Evolutionary conservation across 2,329 filamentous ascomycete genomes (phyloP).

Genomic region (Cladophialophora exuberans): DNA sequence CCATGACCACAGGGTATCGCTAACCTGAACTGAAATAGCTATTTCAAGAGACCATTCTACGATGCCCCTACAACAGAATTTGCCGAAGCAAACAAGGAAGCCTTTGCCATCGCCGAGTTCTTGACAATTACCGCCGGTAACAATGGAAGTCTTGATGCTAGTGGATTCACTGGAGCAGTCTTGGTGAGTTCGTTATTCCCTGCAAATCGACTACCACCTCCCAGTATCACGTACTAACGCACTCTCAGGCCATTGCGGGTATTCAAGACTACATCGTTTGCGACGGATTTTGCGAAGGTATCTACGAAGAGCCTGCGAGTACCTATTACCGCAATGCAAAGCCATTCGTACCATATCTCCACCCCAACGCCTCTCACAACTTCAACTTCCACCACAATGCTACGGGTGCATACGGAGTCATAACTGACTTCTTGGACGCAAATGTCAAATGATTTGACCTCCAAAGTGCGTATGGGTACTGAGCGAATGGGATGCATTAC

Average conservation of each 20-base stretch:
- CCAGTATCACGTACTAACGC: neutral
- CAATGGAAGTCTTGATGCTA: constrained; percentile 14
- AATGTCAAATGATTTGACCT: constrained; percentile 12
- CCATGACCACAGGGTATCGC: neutral
- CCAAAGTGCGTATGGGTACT: too few relatives aligned
- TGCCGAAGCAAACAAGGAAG: constrained; percentile 29
- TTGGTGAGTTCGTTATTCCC: neutral
- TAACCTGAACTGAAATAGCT: neutral
- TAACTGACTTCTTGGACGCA: constrained; percentile 27
- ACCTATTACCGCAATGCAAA: constrained; percentile 34
- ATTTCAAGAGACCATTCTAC: constrained; percentile 33
- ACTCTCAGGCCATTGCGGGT: constrained; percentile 16
- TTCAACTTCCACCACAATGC: constrained; percentile 36
- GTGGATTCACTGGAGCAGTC: constrained; percentile 27
- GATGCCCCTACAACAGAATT: constrained; percentile 29
- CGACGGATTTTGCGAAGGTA: constrained; percentile 32
- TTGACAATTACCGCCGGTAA: constrained; percentile 28
- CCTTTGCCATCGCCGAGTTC: constrained; percentile 31
- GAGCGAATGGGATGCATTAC: too few relatives aligned
- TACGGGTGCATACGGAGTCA: constrained; percentile 32
- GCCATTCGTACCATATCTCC: constrained; percentile 26
- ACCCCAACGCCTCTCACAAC: constrained; percentile 35
- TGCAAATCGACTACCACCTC: neutral
- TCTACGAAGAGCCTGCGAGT: constrained; percentile 31
- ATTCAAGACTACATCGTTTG: constrained; percentile 35